A percentile compares a stretch with the other conserved stretches of the same genome.
phyloP scores from a whole-genome alignment of 2,329 filamentous ascomycete species.

The Cladosporium sp. region DNA sequence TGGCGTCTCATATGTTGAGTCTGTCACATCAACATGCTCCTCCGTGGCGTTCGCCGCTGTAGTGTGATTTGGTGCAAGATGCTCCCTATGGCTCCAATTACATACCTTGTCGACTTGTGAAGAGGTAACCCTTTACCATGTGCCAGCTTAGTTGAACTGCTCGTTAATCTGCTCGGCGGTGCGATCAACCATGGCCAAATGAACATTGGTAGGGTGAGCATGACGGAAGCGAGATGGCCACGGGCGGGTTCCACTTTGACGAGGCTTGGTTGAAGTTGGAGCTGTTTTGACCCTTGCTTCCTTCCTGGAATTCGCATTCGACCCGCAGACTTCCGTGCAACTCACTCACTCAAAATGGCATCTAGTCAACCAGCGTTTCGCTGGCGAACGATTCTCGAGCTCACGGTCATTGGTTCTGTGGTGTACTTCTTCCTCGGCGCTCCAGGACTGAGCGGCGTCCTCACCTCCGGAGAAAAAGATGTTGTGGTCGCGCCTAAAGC shows the following conservation, averaged over 20 bases:
- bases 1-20: not conserved
- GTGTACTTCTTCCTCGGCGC: constrained; percentile 37
- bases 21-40: not conserved
- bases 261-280: not conserved
- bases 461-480: constrained; percentile 9
- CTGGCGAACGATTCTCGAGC: constrained; percentile 35
- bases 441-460: constrained; percentile 26
- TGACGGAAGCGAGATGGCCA: too few relatives aligned
- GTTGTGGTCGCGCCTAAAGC: constrained; percentile 9
- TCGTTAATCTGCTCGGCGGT: not conserved
- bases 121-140: not conserved
- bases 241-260: not conserved
- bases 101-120: not conserved
- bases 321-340: not conserved
- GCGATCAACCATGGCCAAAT: not conserved
- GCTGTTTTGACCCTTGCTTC: not conserved
- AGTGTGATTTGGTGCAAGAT: not conserved
- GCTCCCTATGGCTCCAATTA: not conserved
- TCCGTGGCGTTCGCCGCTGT: not conserved
- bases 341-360: not conserved
- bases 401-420: constrained; percentile 32
- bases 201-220: too few relatives aligned
- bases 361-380: constrained; percentile 19
- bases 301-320: not conserved
- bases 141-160: not conserved